phyloP scores from a whole-genome alignment of 305 asterid species.

The Fraxinus velutina region DNA sequence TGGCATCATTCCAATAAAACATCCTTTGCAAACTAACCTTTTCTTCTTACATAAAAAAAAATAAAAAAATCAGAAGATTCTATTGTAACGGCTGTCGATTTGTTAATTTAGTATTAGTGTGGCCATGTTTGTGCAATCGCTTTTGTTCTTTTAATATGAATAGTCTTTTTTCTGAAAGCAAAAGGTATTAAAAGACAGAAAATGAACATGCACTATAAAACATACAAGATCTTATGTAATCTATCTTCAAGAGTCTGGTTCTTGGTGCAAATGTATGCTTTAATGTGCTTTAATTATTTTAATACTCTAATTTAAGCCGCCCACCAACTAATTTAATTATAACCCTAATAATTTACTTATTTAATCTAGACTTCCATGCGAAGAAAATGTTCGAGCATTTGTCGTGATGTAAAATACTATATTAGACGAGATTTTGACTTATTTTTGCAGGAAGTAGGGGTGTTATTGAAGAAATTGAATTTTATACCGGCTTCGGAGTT shows the following conservation, averaged over 20 bases:
- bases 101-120: neutral
- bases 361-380: slow-evolving; percentile 15
- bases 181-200: slow-evolving; percentile 26
- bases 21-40: neutral
- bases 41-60: neutral
- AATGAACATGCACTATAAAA: slow-evolving; percentile 38
- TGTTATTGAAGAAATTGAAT: slow-evolving; percentile 39
- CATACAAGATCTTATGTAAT: slow-evolving; percentile 40
- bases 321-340: slow-evolving; percentile 31
- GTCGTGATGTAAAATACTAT: neutral
- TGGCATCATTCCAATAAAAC: slow-evolving; percentile 27
- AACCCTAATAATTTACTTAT: neutral
- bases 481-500: slow-evolving; percentile 57
- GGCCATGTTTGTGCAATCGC: slow-evolving; percentile 23
- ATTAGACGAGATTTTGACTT: neutral
- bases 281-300: slow-evolving; percentile 5
- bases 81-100: slow-evolving; percentile 26
- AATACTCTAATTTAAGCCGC: slow-evolving; percentile 15
- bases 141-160: slow-evolving; percentile 9
- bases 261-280: slow-evolving; percentile 21
- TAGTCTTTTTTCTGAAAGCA: slow-evolving; percentile 17
- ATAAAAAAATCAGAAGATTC: slow-evolving; percentile 23
- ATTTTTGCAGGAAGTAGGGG: slow-evolving; percentile 54
- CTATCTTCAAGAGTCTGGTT: slow-evolving; percentile 11
- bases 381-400: neutral